Percentiles rank a stretch among this genome's conserved stretches.
These are phyloP conservation scores for Umbelopsis sp. DNA, from an alignment of 192 early-diverging fungal species.

Conservation along the genomic window DNA sequence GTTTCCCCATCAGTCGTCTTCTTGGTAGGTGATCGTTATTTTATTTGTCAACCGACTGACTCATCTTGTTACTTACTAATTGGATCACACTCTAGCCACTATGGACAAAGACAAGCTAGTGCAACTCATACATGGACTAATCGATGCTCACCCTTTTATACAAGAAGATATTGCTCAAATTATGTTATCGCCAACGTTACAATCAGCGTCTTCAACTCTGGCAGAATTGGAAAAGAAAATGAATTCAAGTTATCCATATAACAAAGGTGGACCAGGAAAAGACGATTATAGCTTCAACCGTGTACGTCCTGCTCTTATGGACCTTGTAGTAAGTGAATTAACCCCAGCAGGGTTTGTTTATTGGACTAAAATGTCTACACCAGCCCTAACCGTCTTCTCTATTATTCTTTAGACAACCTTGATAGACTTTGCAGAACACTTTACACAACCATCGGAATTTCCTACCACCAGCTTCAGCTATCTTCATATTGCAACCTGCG, in stretches of 20 bases:
- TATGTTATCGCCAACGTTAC: conserved; percentile 85
- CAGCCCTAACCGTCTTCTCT: conserved; percentile 24
- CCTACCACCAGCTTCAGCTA: conserved; percentile 78
- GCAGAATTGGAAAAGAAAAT: conserved; percentile 67
- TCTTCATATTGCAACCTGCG: conserved; percentile 71
- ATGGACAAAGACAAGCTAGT: conserved; percentile 78
- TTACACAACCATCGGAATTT: conserved; percentile 71
- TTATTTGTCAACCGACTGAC: neutral
- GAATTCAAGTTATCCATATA: conserved; percentile 82
- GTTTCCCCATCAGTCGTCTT: conserved; percentile 31
- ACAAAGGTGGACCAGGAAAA: conserved; percentile 66
- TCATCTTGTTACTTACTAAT: conserved; percentile 16
- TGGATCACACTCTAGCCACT: conserved; percentile 33
- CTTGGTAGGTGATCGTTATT: conserved; percentile 23
- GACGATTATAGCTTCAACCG: conserved; percentile 91
- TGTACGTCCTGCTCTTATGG: conserved; percentile 72
- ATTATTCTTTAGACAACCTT: conserved; percentile 52
- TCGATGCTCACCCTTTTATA: conserved; percentile 74
- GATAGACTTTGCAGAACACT: conserved; percentile 74
- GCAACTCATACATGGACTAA: conserved; percentile 68
- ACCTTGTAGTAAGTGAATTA: conserved; percentile 63
- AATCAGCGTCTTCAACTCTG: conserved; percentile 67
- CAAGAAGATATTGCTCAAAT: conserved; percentile 68
- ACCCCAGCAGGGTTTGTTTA: too few species aligned
- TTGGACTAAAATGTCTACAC: neutral